A percentile compares a stretch with the other conserved stretches of the same genome.
phyloP scores from a whole-genome alignment of 208 protist genomes.

The Trypanosoma brucei region DNA sequence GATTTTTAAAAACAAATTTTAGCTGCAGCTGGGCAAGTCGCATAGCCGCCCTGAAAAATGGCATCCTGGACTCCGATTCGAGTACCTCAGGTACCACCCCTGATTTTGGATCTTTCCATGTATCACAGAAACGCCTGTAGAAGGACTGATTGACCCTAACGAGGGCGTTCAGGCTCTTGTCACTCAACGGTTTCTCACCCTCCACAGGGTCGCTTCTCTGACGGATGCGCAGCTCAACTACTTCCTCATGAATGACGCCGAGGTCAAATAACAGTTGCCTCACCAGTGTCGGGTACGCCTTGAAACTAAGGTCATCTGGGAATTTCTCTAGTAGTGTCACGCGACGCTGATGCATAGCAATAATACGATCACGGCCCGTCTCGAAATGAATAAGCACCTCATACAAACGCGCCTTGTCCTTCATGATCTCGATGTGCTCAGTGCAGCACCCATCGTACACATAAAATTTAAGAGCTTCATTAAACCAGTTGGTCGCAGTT shows the following conservation, averaged over 20 bases:
- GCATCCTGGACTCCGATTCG: conserved; percentile 62
- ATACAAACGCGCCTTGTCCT: conserved; percentile 68
- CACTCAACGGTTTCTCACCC: conserved; percentile 59
- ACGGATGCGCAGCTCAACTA: conserved; percentile 55
- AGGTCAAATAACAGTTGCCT: conserved; percentile 85
- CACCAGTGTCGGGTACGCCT: conserved; percentile 77
- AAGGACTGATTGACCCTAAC: conserved; percentile 42
- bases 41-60: conserved; percentile 82
- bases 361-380: conserved; percentile 39
- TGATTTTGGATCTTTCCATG: conserved; percentile 60
- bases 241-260: conserved; percentile 64
- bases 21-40: conserved; percentile 58
- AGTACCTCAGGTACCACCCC: conserved; percentile 36
- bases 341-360: conserved; percentile 77
- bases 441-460: conserved; percentile 82
- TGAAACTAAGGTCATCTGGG: conserved; percentile 79
- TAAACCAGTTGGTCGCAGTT: conserved; percentile 51
- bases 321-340: conserved; percentile 58
- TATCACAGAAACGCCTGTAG: conserved; percentile 75
- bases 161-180: conserved; percentile 66
- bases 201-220: conserved; percentile 37
- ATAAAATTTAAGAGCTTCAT: conserved; percentile 70
- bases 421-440: conserved; percentile 72
- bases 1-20: conserved; percentile 30
- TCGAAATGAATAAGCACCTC: conserved; percentile 62